Evolutionary conservation across 2,329 filamentous ascomycete species (phyloP).

Genomic region (Cercospora sojina): DNA sequence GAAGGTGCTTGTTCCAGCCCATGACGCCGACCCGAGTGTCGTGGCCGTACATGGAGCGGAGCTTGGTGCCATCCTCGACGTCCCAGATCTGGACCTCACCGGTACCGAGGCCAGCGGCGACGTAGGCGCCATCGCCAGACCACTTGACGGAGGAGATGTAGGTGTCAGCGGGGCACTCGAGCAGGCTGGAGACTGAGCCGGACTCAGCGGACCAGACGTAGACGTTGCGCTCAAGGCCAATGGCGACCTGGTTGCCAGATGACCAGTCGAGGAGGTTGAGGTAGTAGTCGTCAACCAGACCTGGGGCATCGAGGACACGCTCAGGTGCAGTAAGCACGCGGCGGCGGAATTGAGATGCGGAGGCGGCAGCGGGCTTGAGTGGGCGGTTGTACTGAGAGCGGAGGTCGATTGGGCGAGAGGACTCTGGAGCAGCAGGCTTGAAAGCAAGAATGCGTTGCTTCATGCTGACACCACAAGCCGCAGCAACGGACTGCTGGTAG

Average conservation of each 20-base stretch:
- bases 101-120: conserved; percentile 88
- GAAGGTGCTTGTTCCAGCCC: conserved; percentile 98
- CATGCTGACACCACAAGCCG: conserved; percentile 86
- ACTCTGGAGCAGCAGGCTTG: conserved; percentile 97
- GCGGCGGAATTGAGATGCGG: conserved; percentile 82
- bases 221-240: conserved; percentile 92
- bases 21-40: conserved; percentile 96
- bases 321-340: conserved; percentile 93
- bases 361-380: conserved; percentile 71
- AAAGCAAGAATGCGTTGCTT: conserved; percentile 96
- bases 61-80: conserved; percentile 88
- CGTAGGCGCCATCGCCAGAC: conserved; percentile 95
- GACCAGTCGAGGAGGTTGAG: conserved; percentile 99
- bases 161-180: conserved; percentile 85
- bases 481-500: conserved; percentile 87
- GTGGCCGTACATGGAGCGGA: conserved; percentile 97
- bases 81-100: conserved; percentile 99
- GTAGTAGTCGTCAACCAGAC: conserved; percentile 97
- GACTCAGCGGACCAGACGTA: conserved; percentile 98
- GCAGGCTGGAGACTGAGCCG: conserved; percentile 80
- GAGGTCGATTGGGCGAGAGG: conserved; percentile 95
- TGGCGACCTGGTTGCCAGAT: conserved; percentile 94
- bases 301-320: conserved; percentile 92
- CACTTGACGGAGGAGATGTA: conserved; percentile 99
- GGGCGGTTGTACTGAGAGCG: conserved; percentile 97